Percentiles rank a stretch among this genome's conserved stretches.
These are phyloP conservation scores for Saururus chinensis DNA, from an alignment of 164 flowering plant species.

Conservation along the genomic window DNA sequence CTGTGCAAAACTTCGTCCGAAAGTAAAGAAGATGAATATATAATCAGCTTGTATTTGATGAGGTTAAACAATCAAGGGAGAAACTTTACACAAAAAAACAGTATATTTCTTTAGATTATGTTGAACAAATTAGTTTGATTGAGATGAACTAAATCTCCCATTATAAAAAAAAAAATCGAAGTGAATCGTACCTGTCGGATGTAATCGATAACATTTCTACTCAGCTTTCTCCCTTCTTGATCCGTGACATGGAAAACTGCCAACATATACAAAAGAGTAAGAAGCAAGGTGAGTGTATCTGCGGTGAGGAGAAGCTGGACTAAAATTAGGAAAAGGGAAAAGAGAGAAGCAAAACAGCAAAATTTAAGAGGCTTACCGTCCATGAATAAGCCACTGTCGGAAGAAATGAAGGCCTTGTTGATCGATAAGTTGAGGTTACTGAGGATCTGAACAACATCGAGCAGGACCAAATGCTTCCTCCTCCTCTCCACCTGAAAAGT, in stretches of 20 bases:
- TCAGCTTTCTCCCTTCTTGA: conserved; percentile 63
- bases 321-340: too few species aligned
- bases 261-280: conserved; percentile 1
- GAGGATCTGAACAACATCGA: conserved; percentile 76
- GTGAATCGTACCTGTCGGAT: conserved; percentile 52
- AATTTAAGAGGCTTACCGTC: conserved; percentile 70
- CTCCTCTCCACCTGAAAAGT: conserved; percentile 22
- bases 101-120: too few species aligned
- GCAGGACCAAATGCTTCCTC: conserved; percentile 19
- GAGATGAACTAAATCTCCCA: too few species aligned
- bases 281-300: background rate
- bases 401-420: conserved; percentile 83
- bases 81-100: too few species aligned
- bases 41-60: too few species aligned
- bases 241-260: conserved; percentile 91
- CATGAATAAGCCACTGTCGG: conserved; percentile 94
- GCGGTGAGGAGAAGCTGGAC: background rate
- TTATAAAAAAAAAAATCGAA: too few species aligned
- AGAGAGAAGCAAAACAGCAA: background rate
- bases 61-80: too few species aligned
- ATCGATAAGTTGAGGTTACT: conserved; percentile 68
- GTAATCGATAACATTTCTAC: conserved; percentile 56
- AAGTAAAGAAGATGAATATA: background rate
- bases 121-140: too few species aligned
- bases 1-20: too few species aligned